phyloP scores from a whole-genome alignment of 345 rosid genomes.

The Raphanus raphanistrum region DNA sequence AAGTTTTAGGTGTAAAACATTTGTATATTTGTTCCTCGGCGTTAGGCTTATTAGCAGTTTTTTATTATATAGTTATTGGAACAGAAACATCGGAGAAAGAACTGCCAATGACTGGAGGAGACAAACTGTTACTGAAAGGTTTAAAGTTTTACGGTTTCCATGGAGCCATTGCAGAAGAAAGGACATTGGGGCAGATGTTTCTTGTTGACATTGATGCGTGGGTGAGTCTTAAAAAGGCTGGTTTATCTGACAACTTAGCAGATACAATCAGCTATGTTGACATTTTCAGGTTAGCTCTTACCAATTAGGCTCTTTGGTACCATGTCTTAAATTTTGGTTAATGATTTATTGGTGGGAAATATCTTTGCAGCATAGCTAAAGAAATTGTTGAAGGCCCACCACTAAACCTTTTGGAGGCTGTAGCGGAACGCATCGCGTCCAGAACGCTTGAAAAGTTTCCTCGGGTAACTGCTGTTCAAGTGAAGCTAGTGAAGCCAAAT shows the following conservation, averaged over 20 bases:
- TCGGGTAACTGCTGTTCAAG: constrained; percentile 58
- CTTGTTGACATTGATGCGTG: constrained; percentile 88
- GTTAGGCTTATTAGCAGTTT: not conserved
- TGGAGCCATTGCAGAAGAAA: constrained; percentile 79
- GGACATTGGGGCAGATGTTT: constrained; percentile 76
- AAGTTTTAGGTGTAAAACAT: no score
- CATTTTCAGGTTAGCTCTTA: constrained; percentile 60
- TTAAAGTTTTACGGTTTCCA: constrained; percentile 87
- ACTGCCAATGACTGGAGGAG: constrained; percentile 4
- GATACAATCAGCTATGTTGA: constrained; percentile 85
- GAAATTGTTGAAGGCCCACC: constrained; percentile 67
- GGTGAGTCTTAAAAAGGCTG: constrained; percentile 77
- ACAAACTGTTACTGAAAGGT: constrained; percentile 57
- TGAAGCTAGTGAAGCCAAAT: constrained; percentile 83
- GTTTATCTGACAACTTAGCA: constrained; percentile 56
- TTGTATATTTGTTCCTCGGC: not conserved
- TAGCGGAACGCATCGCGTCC: constrained; percentile 65
- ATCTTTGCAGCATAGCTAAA: constrained; percentile 59
- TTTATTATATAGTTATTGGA: not conserved
- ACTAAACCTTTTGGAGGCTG: constrained; percentile 71
- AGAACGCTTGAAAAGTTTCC: constrained; percentile 50
- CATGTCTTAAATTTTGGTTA: not conserved
- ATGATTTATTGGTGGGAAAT: no score
- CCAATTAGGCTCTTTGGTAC: not conserved
- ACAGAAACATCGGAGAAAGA: constrained; percentile 6